Evolutionary conservation across 2,329 filamentous ascomycete species (phyloP), one percentile per base, ranked within the genome.

Genomic region (Westerdykella ornata): DNA sequence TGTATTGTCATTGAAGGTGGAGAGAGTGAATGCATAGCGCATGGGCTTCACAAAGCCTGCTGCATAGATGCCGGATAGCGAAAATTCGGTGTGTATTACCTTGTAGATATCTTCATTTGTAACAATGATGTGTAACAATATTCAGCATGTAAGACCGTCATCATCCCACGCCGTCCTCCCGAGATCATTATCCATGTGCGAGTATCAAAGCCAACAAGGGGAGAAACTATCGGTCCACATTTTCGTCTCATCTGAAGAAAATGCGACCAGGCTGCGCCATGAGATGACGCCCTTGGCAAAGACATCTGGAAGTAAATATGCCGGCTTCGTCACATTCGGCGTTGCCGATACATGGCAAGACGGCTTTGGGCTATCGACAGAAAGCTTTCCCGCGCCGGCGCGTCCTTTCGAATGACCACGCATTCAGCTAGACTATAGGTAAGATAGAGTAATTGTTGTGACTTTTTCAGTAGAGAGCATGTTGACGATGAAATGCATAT

Each of bases 101-200:
- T 26, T 26, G 22, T 26, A 26, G 4, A 26, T 8, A 26, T 26
- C 7, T 26, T 2, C 22, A 26, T 26, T 26, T 26, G 22, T 26
- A 26, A 26, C 22, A 26, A 26, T 26, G 8, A 11, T 11, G 12
- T 26, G 22, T 26, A 26, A 26, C 22, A 26, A 26, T 26, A 26
- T 11, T 26, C 7, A 26, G 12, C 22, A 26, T 9, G 7, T 9
- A 26, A 26, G 22, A 26, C 7, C 3, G 22, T 11, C 12, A 26
- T 26, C 8, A 9, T 26, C 22, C 7, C 7, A 26, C 22, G 12
- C 22, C 22, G 78, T 78, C 59, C 78, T 56, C 0, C 75, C 76
- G 22, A 26, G 22, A 9, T 26, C 7, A 7, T 9, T 2, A 26
- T 26, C 7, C 7, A 26, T 26, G 22, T 26, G 8, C 22, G 22